These are phyloP conservation scores for Naematelia encephala DNA, from an alignment of 768 basidiomycete genomes.

Conservation along the genomic window DNA sequence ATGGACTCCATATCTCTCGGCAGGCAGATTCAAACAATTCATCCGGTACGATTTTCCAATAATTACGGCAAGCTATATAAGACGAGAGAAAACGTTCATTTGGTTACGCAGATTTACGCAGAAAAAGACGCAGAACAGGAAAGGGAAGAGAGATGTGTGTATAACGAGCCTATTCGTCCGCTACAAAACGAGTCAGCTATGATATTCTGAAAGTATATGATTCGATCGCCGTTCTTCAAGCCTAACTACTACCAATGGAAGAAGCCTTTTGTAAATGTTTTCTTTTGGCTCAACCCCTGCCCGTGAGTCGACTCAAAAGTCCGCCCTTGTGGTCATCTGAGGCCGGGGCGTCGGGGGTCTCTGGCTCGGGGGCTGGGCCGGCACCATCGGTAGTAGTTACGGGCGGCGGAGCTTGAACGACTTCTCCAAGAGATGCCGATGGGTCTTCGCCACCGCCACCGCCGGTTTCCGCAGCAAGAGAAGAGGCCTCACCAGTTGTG, in stretches of 20 bases:
- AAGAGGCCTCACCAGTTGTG: constrained; percentile 47
- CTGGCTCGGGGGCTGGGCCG: constrained; percentile 24
- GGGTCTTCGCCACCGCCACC: constrained; percentile 4
- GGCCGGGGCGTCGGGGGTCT: constrained; percentile 16
- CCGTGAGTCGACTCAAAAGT: constrained; percentile 35
- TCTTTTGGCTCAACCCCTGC: not conserved
- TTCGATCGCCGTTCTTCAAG: not conserved
- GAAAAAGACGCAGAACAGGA: not conserved
- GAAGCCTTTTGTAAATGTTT: not conserved
- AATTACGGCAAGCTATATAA: constrained; percentile 5
- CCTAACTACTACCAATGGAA: too few species aligned
- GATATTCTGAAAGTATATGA: not conserved
- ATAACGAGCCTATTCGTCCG: constrained; percentile 10
- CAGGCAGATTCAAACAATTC: not conserved
- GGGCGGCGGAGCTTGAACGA: constrained; percentile 29
- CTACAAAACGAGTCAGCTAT: constrained; percentile 1
- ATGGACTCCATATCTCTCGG: not conserved
- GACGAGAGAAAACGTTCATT: not conserved
- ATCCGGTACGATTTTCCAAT: constrained; percentile 1
- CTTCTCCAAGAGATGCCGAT: constrained; percentile 33
- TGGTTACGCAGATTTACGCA: not conserved
- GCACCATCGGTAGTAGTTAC: constrained; percentile 14
- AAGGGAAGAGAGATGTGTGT: constrained; percentile 1
- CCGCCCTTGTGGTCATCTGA: constrained; percentile 13
- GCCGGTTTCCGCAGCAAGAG: constrained; percentile 18